Evolutionary conservation across 73 alveolate species (phyloP).

Genomic region (Paramecium octaurelia): DNA sequence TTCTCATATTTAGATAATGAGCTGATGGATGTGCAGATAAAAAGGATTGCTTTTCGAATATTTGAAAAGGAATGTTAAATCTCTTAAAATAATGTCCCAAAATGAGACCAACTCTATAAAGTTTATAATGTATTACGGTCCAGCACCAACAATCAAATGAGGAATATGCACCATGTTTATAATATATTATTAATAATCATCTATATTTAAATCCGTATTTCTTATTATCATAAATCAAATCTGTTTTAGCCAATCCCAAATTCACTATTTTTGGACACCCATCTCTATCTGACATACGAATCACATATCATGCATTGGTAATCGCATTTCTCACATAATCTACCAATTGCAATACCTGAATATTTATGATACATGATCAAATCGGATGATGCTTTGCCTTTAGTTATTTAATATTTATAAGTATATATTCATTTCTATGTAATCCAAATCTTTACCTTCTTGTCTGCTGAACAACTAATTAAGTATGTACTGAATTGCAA

Average conservation of each 20-base stretch:
- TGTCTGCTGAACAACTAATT: conserved; percentile 24
- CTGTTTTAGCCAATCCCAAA: conserved; percentile 98
- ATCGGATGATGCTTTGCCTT: conserved; percentile 98
- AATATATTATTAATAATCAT: background rate
- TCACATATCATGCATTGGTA: conserved; percentile 99
- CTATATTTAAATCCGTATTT: conserved; percentile 89
- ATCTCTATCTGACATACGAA: conserved; percentile 97
- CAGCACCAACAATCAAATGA: conserved; percentile 7
- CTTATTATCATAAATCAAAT: conserved; percentile 96
- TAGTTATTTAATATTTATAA: background rate
- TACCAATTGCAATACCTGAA: conserved; percentile 96
- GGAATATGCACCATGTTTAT: background rate
- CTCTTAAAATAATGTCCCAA: background rate
- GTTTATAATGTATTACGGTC: background rate
- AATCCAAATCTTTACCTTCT: conserved; percentile 23
- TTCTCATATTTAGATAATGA: conserved; percentile 64
- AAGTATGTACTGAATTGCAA: background rate
- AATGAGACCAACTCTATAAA: conserved; percentile 1
- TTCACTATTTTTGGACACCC: conserved; percentile 99
- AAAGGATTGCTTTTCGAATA: background rate
- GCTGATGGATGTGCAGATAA: conserved; percentile 74
- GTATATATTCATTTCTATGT: background rate
- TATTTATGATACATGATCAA: conserved; percentile 97
- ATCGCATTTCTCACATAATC: conserved; percentile 97
- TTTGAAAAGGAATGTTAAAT: background rate